Base-by-base conservation (phyloP, 768 basidiomycete genomes). In the Termitomyces sp. region DNA sequence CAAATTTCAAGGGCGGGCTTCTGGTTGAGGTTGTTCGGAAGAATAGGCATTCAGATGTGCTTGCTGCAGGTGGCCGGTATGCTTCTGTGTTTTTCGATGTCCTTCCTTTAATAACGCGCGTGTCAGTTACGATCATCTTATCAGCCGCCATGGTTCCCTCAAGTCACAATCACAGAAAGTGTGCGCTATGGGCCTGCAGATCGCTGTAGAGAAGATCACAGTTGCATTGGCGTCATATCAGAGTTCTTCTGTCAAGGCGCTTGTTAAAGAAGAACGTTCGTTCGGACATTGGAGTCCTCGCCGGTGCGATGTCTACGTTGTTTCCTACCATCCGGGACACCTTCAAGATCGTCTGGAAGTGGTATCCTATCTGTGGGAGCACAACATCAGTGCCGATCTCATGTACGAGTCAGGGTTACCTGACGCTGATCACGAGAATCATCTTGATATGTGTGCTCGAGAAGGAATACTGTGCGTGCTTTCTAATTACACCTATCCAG, bases 241-340 rank as follows among this genome's bases (percentile, higher is more conserved):
- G 65, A 82, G 78, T 41, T 80, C 81, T 9, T 85, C 86, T 0
- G 80, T 90, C 37, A 85, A 84, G 67, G 79, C 80, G 3, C 76
- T 91, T 5, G 75, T 91, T 53, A 92, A 88, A 68, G 89, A 92
- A 65, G 83, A 86, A 59, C 82, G 84, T 12, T 92, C 92, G 0
- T 94, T 92, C 60, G 92, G 92, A 0, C 90, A 84, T 66, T 94
- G 90, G 90, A 90, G 89, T 69, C 92, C 92, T n/a, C 80, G 91
- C 16, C 78, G 90, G 39, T 93, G 92, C 62, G 92, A 94, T 61
- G 92, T 94, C 12, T 94, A 93, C 61, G 78, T 94, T 13, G 83
- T 92, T 28, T 90, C 90, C 0, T 90, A 86, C 59, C 85, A 89
- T 60, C 75, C 83, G 8, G 91, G 92, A 10, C 79, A 85, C 65